phyloP scores from a whole-genome alignment of 129 eudicot species.

The Deinandra increscens region DNA sequence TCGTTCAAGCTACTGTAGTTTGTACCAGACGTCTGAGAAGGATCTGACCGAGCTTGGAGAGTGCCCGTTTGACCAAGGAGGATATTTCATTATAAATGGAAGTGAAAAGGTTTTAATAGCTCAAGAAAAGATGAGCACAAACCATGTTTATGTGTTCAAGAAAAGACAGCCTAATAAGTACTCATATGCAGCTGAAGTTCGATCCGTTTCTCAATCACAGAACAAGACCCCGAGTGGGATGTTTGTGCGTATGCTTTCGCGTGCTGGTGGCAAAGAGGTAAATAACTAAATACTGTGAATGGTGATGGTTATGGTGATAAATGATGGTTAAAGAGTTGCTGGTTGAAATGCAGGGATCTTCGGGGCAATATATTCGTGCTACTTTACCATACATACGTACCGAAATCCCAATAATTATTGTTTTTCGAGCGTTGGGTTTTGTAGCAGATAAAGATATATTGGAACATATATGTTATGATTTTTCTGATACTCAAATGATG shows the following conservation, averaged over 20 bases:
- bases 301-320: too few species aligned
- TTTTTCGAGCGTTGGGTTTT: conserved; percentile 62
- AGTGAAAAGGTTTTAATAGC: conserved; percentile 77
- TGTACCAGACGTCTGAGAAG: conserved; percentile 56
- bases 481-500: neutral
- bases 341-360: conserved; percentile 48
- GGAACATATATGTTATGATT: conserved; percentile 63
- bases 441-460: conserved; percentile 70
- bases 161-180: conserved; percentile 69
- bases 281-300: too few species aligned
- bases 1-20: conserved; percentile 38
- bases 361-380: conserved; percentile 66
- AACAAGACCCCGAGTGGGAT: conserved; percentile 62
- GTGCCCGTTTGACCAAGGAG: conserved; percentile 76
- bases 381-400: conserved; percentile 57
- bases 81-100: conserved; percentile 74
- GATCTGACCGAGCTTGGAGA: conserved; percentile 78
- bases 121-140: conserved; percentile 81
- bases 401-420: conserved; percentile 64
- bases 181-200: conserved; percentile 66
- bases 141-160: conserved; percentile 72
- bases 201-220: conserved; percentile 59
- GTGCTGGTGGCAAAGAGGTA: conserved; percentile 72
- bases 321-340: too few species aligned
- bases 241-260: conserved; percentile 22